Base-by-base conservation (phyloP, 257 asterid genomes). In the Datura wrightii region DNA sequence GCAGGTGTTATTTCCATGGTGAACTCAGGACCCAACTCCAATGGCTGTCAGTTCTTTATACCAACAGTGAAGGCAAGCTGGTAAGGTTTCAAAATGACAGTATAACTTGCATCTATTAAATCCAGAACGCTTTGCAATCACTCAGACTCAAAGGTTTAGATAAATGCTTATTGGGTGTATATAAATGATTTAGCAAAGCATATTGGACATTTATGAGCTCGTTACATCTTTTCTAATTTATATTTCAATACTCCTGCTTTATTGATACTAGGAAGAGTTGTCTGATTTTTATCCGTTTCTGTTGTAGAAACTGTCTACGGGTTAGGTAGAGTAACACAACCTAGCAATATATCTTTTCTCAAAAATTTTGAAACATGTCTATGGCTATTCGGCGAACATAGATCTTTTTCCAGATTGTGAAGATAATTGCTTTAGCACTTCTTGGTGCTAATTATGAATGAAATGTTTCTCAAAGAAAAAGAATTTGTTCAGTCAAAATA, bases 31-130 rank as follows among this genome's bases (percentile, higher is more conserved):
- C 95, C 97, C 11, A 94, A 95, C 87, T 95, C 99, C 63, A 97
- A 95, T 46, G 99, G 98, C 37, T 97, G 97, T 5, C 99, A 97
- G 89, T 97, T 97, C 90, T 97, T 97, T 87, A 93, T 97, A 59
- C 94, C 98, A 24, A 97, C 99, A 15, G 96, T 97, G 84, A 95
- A 94, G 92, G 91, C 98, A 19, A 91, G 92, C 90, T 97, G 99
- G 99, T 96, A 89, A 89, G 90, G 85, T 54, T 81, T 81, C 34
- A 76, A 59, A 36, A 55, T 82, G 62, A 79, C 54, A 31, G 71
- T 67, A 67, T 53, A 34, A 15, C 63, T 24, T 53, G 48, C 8
- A 60, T 79, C 31, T 7, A 14, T 31, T 34, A 37, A 50, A 50
- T 37, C 46, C 24, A 13, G 24, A 79, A 34, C 3, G 48, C 59